phyloP scores from a whole-genome alignment of 768 basidiomycete genomes.

The Termitomyces sp. region DNA sequence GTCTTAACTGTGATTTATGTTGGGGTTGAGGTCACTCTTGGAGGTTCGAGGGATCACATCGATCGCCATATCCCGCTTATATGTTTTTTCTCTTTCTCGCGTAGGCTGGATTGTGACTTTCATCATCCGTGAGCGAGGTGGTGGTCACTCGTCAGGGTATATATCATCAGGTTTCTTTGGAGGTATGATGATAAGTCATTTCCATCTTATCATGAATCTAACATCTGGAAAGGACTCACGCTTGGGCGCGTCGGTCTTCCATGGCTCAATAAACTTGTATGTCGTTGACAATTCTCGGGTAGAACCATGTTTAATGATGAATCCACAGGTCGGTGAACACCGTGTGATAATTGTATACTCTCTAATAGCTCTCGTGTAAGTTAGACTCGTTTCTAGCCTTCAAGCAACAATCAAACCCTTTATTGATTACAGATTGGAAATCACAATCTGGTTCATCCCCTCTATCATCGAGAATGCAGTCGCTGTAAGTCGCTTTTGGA shows the following conservation, averaged over 20 bases:
- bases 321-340: slow-evolving; percentile 27
- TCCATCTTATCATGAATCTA: background rate
- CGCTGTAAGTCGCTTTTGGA: slow-evolving; percentile 24
- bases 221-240: slow-evolving; percentile 33
- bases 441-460: slow-evolving; percentile 51
- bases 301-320: background rate
- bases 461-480: slow-evolving; percentile 48
- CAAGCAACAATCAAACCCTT: background rate
- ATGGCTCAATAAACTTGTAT: slow-evolving; percentile 42
- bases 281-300: background rate
- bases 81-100: background rate
- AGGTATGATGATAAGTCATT: slow-evolving; percentile 2
- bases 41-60: slow-evolving; percentile 30
- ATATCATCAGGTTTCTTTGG: slow-evolving; percentile 28
- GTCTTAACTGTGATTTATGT: slow-evolving; percentile 43
- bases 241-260: slow-evolving; percentile 50
- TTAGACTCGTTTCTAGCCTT: background rate
- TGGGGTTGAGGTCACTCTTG: slow-evolving; percentile 49
- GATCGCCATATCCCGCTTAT: too few relatives aligned
- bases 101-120: slow-evolving; percentile 56
- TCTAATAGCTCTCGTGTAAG: slow-evolving; percentile 29
- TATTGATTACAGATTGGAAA: slow-evolving; percentile 29
- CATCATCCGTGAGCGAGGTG: slow-evolving; percentile 39
- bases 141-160: slow-evolving; percentile 45
- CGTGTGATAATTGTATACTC: slow-evolving; percentile 29